Evolutionary conservation across 805 yeast genomes (phyloP).

Genomic region (Nakazawaea siamensis): DNA sequence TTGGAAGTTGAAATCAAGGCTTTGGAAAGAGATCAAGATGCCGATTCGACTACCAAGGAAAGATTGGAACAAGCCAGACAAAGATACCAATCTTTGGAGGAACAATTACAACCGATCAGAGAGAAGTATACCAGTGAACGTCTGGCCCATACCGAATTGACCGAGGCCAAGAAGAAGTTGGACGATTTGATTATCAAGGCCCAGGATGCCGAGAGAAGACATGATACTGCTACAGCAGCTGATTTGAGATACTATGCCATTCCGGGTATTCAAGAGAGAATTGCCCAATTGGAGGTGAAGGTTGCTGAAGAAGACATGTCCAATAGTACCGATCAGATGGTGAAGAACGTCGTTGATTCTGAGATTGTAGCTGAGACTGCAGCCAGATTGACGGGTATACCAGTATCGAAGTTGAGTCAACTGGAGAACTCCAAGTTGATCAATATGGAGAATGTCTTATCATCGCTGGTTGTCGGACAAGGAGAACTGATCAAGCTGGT

Average conservation of each 20-base stretch:
- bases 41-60: conserved; percentile 77
- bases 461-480: conserved; percentile 88
- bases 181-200: conserved; percentile 94
- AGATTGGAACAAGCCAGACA: conserved; percentile 74
- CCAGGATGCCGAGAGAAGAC: conserved; percentile 92
- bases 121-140: conserved; percentile 83
- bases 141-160: conserved; percentile 85
- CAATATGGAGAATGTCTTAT: conserved; percentile 84
- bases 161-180: conserved; percentile 78
- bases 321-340: conserved; percentile 46
- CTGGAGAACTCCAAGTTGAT: conserved; percentile 92
- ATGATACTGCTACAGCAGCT: conserved; percentile 90
- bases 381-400: conserved; percentile 94
- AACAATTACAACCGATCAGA: conserved; percentile 75
- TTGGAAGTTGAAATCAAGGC: conserved; percentile 96
- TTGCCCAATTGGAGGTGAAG: conserved; percentile 63
- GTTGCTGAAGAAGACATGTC: conserved; percentile 71
- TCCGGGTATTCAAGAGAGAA: conserved; percentile 79
- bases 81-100: conserved; percentile 76
- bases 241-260: conserved; percentile 96
- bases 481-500: conserved; percentile 94
- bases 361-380: conserved; percentile 96
- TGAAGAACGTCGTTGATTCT: conserved; percentile 80
- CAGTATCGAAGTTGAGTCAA: conserved; percentile 88
- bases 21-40: conserved; percentile 88